phyloP scores from a whole-genome alignment of 202 grass and related monocot species.

The Carex sylvatica region DNA sequence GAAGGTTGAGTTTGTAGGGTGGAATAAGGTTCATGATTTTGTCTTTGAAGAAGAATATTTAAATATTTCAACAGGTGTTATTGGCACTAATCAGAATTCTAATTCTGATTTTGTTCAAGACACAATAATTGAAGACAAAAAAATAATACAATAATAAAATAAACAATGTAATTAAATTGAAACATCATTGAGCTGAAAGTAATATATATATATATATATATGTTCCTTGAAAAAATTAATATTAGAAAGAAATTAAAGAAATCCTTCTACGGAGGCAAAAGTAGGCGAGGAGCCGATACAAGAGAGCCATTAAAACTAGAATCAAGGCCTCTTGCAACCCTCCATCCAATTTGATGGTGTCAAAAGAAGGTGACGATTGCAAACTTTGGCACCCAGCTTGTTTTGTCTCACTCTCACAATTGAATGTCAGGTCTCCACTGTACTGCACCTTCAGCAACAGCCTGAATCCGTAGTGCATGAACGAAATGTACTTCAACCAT shows the following conservation, averaged over 20 bases:
- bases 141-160: constrained; percentile 10
- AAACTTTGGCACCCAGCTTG: constrained; percentile 45
- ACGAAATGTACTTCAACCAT: constrained; percentile 87
- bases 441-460: constrained; percentile 88
- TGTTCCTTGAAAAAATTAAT: background rate
- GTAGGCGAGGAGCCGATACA: constrained; percentile 71
- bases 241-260: constrained; percentile 52
- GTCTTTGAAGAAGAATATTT: no score
- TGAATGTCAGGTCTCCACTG: constrained; percentile 59
- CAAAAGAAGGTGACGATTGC: constrained; percentile 78
- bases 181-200: background rate
- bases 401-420: constrained; percentile 39
- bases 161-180: constrained; percentile 18
- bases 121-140: background rate
- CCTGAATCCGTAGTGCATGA: constrained; percentile 93
- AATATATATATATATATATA: background rate
- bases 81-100: no score
- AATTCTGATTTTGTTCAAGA: no score
- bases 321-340: constrained; percentile 59
- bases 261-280: constrained; percentile 68
- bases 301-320: constrained; percentile 74
- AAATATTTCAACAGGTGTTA: no score
- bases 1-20: no score
- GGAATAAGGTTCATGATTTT: no score
- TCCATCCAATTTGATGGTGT: constrained; percentile 64